A percentile compares a stretch with the other conserved stretches of the same genome.
phyloP scores from a whole-genome alignment of 2,329 filamentous ascomycete species.

The Triangularia setosa region DNA sequence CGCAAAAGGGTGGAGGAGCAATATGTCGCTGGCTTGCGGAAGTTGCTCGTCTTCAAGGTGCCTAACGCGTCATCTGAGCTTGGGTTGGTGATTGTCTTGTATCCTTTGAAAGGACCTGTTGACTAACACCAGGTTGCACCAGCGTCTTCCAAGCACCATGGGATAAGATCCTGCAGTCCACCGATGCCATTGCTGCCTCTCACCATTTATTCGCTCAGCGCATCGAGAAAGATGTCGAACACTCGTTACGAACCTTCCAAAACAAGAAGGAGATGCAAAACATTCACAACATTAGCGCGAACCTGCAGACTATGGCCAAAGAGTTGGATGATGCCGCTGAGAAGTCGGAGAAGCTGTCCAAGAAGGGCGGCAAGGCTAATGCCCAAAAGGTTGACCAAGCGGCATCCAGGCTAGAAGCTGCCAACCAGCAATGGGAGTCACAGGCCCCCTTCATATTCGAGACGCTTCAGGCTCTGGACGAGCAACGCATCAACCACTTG shows the following conservation, averaged over 20 bases:
- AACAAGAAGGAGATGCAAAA: slow-evolving; percentile 72
- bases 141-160: slow-evolving; percentile 90
- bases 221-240: slow-evolving; percentile 85
- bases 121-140: slow-evolving; percentile 12
- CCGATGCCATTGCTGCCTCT: slow-evolving; percentile 75
- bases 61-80: slow-evolving; percentile 76
- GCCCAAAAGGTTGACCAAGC: slow-evolving; percentile 75
- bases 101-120: neutral
- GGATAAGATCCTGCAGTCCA: slow-evolving; percentile 78
- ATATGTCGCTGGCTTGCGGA: slow-evolving; percentile 78
- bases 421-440: slow-evolving; percentile 85
- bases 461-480: slow-evolving; percentile 84
- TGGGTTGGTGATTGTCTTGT: slow-evolving; percentile 60
- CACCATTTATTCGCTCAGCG: slow-evolving; percentile 76
- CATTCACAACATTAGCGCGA: slow-evolving; percentile 76
- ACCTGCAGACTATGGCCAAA: slow-evolving; percentile 74
- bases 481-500: slow-evolving; percentile 82
- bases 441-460: slow-evolving; percentile 95
- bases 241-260: slow-evolving; percentile 72
- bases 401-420: slow-evolving; percentile 67
- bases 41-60: slow-evolving; percentile 69
- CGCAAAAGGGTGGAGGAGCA: slow-evolving; percentile 86
- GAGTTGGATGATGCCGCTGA: slow-evolving; percentile 82
- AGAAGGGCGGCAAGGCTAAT: slow-evolving; percentile 73
- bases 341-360: slow-evolving; percentile 77